phyloP scores from a whole-genome alignment of 1,284 basidiomycete genomes.

The Irpex sp. region DNA sequence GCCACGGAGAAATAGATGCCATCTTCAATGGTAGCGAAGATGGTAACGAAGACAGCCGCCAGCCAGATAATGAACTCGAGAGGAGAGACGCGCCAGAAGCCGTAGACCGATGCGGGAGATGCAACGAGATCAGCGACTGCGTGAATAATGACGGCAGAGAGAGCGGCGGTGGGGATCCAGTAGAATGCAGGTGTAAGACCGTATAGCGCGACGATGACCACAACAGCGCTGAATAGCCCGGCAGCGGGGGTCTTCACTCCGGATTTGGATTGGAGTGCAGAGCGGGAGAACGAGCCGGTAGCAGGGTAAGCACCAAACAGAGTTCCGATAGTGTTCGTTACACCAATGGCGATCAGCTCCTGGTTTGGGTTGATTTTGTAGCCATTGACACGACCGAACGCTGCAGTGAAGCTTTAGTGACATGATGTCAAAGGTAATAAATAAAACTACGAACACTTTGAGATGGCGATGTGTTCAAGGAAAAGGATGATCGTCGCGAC shows the following conservation, averaged over 20 bases:
- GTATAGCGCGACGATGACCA: slow-evolving; percentile 91
- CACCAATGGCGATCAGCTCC: slow-evolving; percentile 94
- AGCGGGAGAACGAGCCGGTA: slow-evolving; percentile 95
- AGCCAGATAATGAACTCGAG: slow-evolving; percentile 89
- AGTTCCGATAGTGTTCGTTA: slow-evolving; percentile 84
- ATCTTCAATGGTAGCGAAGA: slow-evolving; percentile 86
- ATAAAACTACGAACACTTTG: slow-evolving; percentile 58
- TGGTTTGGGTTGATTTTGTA: slow-evolving; percentile 98
- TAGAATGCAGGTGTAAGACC: slow-evolving; percentile 87
- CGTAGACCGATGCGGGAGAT: slow-evolving; percentile 77
- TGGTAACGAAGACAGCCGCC: slow-evolving; percentile 81
- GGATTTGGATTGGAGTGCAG: slow-evolving; percentile 91
- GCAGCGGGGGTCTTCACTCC: slow-evolving; percentile 93
- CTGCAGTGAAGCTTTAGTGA: slow-evolving; percentile 31
- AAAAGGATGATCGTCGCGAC: slow-evolving; percentile 92
- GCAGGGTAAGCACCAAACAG: slow-evolving; percentile 91
- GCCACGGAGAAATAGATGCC: slow-evolving; percentile 90
- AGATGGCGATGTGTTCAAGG: slow-evolving; percentile 94
- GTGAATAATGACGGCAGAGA: slow-evolving; percentile 95
- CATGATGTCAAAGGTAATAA: background rate
- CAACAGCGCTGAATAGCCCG: slow-evolving; percentile 80
- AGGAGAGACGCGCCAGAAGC: slow-evolving; percentile 91
- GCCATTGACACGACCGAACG: slow-evolving; percentile 91
- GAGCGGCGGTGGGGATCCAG: slow-evolving; percentile 73
- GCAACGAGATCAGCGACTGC: slow-evolving; percentile 90